phyloP scores from a whole-genome alignment of 1,284 basidiomycete genomes.

The Heterobasidion parviporum region DNA sequence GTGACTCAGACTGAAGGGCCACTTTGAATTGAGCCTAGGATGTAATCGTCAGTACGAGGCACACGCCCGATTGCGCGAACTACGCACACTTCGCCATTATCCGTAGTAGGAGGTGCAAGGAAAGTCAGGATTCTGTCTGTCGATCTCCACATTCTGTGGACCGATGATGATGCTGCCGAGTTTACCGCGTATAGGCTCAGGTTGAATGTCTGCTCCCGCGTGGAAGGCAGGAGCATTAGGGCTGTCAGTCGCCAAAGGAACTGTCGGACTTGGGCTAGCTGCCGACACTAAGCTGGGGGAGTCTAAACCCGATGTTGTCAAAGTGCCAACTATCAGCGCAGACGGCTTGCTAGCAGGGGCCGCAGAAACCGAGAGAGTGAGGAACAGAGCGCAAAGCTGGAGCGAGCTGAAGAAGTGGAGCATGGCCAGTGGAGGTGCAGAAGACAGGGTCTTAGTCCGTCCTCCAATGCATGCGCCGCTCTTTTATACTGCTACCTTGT shows the following conservation, averaged over 20 bases:
- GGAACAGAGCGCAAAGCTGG: not conserved
- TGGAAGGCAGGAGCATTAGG: not conserved
- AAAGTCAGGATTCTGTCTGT: constrained; percentile 51
- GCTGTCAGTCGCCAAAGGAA: not conserved
- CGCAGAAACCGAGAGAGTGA: not conserved
- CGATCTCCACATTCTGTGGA: constrained; percentile 44
- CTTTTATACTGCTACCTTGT: no score
- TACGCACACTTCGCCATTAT: constrained; percentile 53
- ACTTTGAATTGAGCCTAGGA: constrained; percentile 51
- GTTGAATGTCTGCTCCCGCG: constrained; percentile 4
- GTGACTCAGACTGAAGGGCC: constrained; percentile 64
- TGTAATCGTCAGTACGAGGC: not conserved
- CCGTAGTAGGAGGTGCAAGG: constrained; percentile 61
- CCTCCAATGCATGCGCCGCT: no score
- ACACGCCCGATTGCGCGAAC: not conserved
- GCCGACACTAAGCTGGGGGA: not conserved
- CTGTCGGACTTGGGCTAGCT: not conserved
- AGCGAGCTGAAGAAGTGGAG: not conserved
- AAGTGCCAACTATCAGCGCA: not conserved
- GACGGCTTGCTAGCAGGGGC: not conserved
- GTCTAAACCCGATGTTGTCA: not conserved
- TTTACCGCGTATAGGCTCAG: constrained; percentile 24
- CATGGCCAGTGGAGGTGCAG: not conserved
- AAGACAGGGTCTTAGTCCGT: no score
- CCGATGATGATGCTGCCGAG: constrained; percentile 49